Evolutionary conservation across 257 asterid genomes (phyloP).

Genomic region (Solanum virginianum): DNA sequence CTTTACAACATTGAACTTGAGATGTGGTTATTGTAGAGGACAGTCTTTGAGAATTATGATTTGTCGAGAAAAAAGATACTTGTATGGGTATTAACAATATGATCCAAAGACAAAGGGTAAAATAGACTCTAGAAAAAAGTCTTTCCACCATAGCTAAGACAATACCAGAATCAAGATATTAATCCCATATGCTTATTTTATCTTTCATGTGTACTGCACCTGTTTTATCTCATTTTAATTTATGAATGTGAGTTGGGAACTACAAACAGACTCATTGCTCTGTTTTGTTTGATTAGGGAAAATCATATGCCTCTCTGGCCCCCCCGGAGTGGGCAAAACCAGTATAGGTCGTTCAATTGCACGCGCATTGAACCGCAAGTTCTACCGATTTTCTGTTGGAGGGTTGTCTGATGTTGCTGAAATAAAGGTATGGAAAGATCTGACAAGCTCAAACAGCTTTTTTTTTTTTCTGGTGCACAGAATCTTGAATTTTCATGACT

Average conservation of each 20-base stretch:
- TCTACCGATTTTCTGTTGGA: constrained; percentile 96
- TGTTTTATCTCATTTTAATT: neutral
- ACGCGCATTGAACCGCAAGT: constrained; percentile 94
- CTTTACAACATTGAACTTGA: neutral
- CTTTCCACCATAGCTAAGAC: neutral
- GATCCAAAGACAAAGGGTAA: neutral
- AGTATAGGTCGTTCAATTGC: constrained; percentile 99
- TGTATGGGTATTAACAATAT: neutral
- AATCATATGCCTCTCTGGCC: constrained; percentile 95
- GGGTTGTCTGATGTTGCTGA: constrained; percentile 99
- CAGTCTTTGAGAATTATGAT: neutral
- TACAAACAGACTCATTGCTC: neutral
- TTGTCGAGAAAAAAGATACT: neutral
- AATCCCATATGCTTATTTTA: neutral
- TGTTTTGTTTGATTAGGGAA: constrained; percentile 48
- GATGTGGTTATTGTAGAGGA: neutral
- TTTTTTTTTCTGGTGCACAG: neutral
- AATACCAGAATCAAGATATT: neutral
- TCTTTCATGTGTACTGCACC: neutral
- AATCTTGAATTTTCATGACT: neutral
- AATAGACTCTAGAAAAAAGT: neutral
- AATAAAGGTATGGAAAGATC: constrained; percentile 53
- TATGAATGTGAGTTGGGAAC: neutral
- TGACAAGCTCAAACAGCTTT: neutral
- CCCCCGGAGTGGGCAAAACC: constrained; percentile 99